phyloP scores from a whole-genome alignment of 176 grass and related monocot genomes.

The Tuctoria greenei region DNA sequence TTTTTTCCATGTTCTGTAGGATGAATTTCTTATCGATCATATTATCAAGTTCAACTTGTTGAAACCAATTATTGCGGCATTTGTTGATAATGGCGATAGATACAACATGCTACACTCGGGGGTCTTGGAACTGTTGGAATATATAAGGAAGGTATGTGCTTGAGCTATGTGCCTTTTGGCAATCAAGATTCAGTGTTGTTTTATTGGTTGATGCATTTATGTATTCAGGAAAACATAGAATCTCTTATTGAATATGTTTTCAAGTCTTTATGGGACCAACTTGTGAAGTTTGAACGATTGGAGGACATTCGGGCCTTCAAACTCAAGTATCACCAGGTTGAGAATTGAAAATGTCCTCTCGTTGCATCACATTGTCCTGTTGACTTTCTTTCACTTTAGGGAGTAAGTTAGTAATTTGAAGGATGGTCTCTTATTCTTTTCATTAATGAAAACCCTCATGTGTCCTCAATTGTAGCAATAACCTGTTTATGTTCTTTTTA shows the following conservation, averaged over 20 bases:
- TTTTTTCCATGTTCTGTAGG: conserved; percentile 45
- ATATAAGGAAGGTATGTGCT: conserved; percentile 70
- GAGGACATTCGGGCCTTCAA: conserved; percentile 61
- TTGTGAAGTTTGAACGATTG: conserved; percentile 62
- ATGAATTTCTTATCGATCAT: conserved; percentile 72
- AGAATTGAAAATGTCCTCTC: conserved; percentile 4
- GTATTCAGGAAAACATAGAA: conserved; percentile 74
- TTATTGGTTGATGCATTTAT: conserved; percentile 27
- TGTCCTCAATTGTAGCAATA: conserved; percentile 10
- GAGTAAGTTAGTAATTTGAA: conserved; percentile 18
- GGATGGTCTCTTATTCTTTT: background rate
- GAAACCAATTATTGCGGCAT: conserved; percentile 70
- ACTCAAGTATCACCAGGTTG: conserved; percentile 74
- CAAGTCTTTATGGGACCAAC: conserved; percentile 62
- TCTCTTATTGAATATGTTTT: conserved; percentile 59
- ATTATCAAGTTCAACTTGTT: conserved; percentile 74
- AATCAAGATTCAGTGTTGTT: conserved; percentile 9
- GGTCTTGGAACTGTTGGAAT: conserved; percentile 77
- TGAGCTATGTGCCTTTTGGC: conserved; percentile 24
- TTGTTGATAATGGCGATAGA: conserved; percentile 73
- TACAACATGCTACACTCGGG: conserved; percentile 84
- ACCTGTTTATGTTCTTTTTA: conserved; percentile 42
- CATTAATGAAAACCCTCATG: background rate
- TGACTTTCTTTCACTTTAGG: conserved; percentile 4
- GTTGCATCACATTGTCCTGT: background rate